Conservation (phyloP, 1,284 basidiomycete genomes). For the Pyrrhoderma noxium region DNA sequence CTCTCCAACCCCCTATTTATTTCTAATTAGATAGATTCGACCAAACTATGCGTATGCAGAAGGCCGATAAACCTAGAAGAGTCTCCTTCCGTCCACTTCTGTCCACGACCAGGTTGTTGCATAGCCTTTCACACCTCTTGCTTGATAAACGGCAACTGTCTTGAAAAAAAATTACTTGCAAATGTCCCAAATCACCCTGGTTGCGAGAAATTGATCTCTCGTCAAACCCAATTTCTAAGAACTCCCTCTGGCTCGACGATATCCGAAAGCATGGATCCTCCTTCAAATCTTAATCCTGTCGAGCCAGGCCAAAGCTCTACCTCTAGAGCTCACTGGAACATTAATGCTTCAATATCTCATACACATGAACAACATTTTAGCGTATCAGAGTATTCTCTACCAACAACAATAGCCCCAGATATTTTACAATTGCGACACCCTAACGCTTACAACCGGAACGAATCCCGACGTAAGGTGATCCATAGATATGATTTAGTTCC, state of each 20-base stretch:
- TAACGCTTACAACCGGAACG: not conserved
- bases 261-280: not conserved
- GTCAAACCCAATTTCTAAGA: constrained; percentile 7
- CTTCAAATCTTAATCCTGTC: not conserved
- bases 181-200: too few species aligned
- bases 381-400: too few species aligned
- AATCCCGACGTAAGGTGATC: not conserved
- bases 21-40: not conserved
- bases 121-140: constrained; percentile 9
- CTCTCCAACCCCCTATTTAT: too few species aligned
- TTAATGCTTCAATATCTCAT: constrained; percentile 5
- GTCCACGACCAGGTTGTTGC: constrained; percentile 5
- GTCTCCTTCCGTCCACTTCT: constrained; percentile 8
- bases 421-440: not conserved
- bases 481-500: constrained; percentile 2
- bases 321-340: not conserved
- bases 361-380: too few species aligned
- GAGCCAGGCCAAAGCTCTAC: not conserved
- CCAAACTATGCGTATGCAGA: constrained; percentile 5
- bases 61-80: constrained; percentile 8
- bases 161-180: not conserved
- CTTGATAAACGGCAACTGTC: not conserved
- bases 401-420: too few species aligned
- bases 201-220: not conserved
- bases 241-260: not conserved